Conservation (phyloP, 1,139 yeast genomes). For the Magnusiomyces tetraspermus region DNA sequence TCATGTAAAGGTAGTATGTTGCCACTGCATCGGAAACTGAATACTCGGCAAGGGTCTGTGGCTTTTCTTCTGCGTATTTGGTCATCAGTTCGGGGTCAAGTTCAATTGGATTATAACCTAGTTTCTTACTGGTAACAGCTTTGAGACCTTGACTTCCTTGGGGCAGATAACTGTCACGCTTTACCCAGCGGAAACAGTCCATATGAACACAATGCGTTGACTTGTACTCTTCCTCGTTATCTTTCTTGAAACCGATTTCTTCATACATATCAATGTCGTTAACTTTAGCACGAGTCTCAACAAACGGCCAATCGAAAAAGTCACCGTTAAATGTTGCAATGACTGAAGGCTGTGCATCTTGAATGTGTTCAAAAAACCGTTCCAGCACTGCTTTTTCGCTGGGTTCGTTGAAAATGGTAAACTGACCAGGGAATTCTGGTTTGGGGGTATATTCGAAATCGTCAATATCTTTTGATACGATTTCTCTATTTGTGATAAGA, state of each 20-base stretch:
- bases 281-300: constrained; percentile 72
- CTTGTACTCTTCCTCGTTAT: constrained; percentile 82
- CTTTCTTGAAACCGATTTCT: constrained; percentile 90
- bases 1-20: constrained; percentile 89
- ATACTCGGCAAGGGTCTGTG: constrained; percentile 87
- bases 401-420: constrained; percentile 81
- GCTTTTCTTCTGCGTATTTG: constrained; percentile 89
- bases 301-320: constrained; percentile 98
- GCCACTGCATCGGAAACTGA: constrained; percentile 99
- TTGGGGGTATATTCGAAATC: constrained; percentile 97
- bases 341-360: constrained; percentile 85
- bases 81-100: constrained; percentile 97
- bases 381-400: constrained; percentile 68
- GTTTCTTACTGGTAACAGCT: constrained; percentile 92
- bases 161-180: constrained; percentile 92
- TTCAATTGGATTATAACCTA: constrained; percentile 95
- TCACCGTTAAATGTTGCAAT: constrained; percentile 98
- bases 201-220: constrained; percentile 89
- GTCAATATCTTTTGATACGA: constrained; percentile 87
- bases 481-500: constrained; percentile 86
- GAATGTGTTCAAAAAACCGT: constrained; percentile 80
- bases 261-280: constrained; percentile 85
- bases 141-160: constrained; percentile 98
- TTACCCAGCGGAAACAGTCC: constrained; percentile 99
- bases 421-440: constrained; percentile 88